Base-by-base conservation (phyloP, 2,329 filamentous ascomycete genomes). In the Fusarium graminum region DNA sequence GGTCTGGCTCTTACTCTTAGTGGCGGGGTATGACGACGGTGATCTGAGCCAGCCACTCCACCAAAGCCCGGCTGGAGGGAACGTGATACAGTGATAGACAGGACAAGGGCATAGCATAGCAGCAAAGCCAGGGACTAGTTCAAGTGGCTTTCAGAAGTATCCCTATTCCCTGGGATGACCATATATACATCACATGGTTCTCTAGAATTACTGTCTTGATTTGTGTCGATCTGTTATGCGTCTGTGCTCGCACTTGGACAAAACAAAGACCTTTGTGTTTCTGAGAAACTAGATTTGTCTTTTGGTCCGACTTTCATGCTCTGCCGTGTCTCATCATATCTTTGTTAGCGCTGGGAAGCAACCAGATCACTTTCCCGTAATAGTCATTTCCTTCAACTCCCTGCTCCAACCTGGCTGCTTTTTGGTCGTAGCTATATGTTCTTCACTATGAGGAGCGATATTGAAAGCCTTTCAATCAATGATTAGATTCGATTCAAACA, bases 1-100 rank as follows among this genome's bases (percentile, higher is more conserved):
- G 6, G 22, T 22, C 22, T 22, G 22, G 22, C 22, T 22, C 52
- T 38, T 47, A 65, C 45, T 56, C 7, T 47, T 44, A 42, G 68
- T 66, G 68, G 68, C 59, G 65, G 59, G 65, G 65, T 69, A 70
- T 69, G 65, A 71, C 65, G 65, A 71, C 34, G 67, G 58, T 30
- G 58, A 57, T 63, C 62, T 59, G 59, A 69, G 49, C 65, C 59
- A 69, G 49, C 65, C 59, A 63, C 56, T 70, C 65, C 59, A 63
- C 65, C 54, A 22, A 46, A 46, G 38, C 41, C 53, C 65, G 68
- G 68, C 49, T 71, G 30, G 65, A 70, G 51, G 68, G 68, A 70
- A 69, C 58, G 57, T 58, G 59, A 63, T 51, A 63, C 59, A 63
- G 39, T 26, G 57, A 47, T 22, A 22, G 22, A 22, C 22, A 22